Conservation (phyloP, 1,284 basidiomycete genomes). For the Leccinum colubrinum region DNA sequence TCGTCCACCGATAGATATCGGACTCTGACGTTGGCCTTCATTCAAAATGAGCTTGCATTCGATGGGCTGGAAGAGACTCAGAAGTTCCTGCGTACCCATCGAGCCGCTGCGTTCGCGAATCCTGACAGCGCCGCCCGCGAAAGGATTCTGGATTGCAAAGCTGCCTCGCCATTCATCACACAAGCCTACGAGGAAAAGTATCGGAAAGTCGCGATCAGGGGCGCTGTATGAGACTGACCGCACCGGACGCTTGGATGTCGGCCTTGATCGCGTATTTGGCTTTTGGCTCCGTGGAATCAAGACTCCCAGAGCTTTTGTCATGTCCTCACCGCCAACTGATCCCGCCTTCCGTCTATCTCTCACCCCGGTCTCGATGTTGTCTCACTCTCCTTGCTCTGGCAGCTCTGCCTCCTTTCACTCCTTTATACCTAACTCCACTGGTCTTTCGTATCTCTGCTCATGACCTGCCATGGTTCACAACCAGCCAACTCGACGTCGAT, state of each 20-base stretch:
- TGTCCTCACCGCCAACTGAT: conserved; percentile 8
- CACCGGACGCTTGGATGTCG: conserved; percentile 8
- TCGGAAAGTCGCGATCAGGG: conserved; percentile 73
- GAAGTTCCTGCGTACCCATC: conserved; percentile 72
- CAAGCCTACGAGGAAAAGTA: conserved; percentile 73
- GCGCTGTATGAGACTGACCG: conserved; percentile 47
- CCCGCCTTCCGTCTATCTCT: conserved; percentile 15
- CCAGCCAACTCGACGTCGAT: conserved; percentile 1
- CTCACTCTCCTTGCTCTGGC: conserved; percentile 10
- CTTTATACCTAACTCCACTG: conserved; percentile 13
- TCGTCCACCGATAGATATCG: conserved; percentile 60
- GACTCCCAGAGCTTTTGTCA: conserved; percentile 14
- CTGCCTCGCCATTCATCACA: conserved; percentile 48
- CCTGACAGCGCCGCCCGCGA: conserved; percentile 55
- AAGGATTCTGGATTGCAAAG: conserved; percentile 69
- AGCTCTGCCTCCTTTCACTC: conserved; percentile 2
- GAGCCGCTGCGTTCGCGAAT: conserved; percentile 70
- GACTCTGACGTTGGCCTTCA: conserved; percentile 73
- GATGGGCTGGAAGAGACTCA: conserved; percentile 63
- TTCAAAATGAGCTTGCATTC: conserved; percentile 85
- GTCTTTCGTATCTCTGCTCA: conserved; percentile 6
- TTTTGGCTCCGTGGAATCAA: conserved; percentile 16
- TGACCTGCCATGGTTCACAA: conserved; percentile 1
- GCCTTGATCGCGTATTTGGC: conserved; percentile 2
- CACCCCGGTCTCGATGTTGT: conserved; percentile 2